Evolutionary conservation across 2,329 filamentous ascomycete species (phyloP).

Genomic region (Mycogone perniciosa): DNA sequence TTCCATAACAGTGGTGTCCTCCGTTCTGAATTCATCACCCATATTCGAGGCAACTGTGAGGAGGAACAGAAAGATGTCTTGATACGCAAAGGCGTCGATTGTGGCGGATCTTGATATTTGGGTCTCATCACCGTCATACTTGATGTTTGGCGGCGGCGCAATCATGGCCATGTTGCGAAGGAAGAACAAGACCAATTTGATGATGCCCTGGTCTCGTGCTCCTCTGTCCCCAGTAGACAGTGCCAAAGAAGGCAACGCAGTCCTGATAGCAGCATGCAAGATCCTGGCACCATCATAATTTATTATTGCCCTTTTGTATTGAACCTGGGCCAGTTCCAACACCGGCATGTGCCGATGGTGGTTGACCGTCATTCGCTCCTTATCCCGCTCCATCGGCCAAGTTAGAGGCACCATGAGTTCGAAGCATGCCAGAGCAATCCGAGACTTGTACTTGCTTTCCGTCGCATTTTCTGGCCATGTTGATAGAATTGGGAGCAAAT

Average conservation of each 20-base stretch:
- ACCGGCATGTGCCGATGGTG: conserved; percentile 89
- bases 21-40: conserved; percentile 83
- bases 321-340: conserved; percentile 77
- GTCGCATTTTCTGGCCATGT: conserved; percentile 68
- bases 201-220: conserved; percentile 79
- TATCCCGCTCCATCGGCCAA: conserved; percentile 81
- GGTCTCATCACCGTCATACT: conserved; percentile 80
- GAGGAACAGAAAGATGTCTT: conserved; percentile 82
- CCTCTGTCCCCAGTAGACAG: conserved; percentile 68
- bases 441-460: conserved; percentile 68
- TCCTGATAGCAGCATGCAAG: conserved; percentile 71
- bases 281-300: conserved; percentile 74
- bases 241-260: conserved; percentile 81
- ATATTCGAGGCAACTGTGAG: conserved; percentile 87
- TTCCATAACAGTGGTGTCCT: conserved; percentile 86
- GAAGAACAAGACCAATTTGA: conserved; percentile 84
- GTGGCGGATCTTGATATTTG: conserved; percentile 83
- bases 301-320: conserved; percentile 83
- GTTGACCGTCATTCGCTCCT: conserved; percentile 80
- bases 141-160: conserved; percentile 61
- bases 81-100: conserved; percentile 81
- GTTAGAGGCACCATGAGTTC: conserved; percentile 89
- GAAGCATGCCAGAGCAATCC: conserved; percentile 76
- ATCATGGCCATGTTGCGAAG: conserved; percentile 87
- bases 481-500: conserved; percentile 83